Evolutionary conservation across 2,329 filamentous ascomycete species (phyloP).

Genomic region (Pseudonectria buxi): DNA sequence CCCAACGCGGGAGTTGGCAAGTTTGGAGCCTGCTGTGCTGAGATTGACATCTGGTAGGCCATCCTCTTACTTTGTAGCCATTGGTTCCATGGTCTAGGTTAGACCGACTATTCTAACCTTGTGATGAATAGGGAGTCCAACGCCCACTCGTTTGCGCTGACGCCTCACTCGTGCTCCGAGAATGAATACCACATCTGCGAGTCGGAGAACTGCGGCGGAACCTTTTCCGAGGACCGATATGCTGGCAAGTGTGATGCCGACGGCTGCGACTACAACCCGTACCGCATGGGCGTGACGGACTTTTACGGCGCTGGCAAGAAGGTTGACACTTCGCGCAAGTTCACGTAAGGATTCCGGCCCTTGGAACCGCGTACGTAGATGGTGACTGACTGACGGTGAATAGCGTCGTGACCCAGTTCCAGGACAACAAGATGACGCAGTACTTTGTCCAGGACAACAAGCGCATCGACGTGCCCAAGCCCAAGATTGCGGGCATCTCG

Average conservation of each 20-base stretch:
- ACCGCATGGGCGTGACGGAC: slow-evolving; percentile 21
- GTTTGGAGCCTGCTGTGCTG: slow-evolving; percentile 45
- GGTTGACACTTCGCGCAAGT: slow-evolving; percentile 31
- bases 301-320: slow-evolving; percentile 27
- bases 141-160: too few species aligned
- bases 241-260: slow-evolving; percentile 37
- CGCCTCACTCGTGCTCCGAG: slow-evolving; percentile 43
- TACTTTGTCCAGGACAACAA: slow-evolving; percentile 45
- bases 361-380: slow-evolving; percentile 24
- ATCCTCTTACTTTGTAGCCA: slow-evolving; percentile 39
- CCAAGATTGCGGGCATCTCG: slow-evolving; percentile 10
- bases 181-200: slow-evolving; percentile 37
- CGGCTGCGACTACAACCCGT: slow-evolving; percentile 40
- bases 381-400: slow-evolving; percentile 40
- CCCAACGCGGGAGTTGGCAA: slow-evolving; percentile 30
- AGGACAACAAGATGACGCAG: slow-evolving; percentile 23
- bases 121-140: too few species aligned
- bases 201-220: slow-evolving; percentile 31
- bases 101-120: too few species aligned
- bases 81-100: too few species aligned
- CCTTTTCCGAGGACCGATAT: not conserved
- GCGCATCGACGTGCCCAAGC: slow-evolving; percentile 35
- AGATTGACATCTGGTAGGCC: slow-evolving; percentile 51
- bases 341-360: slow-evolving; percentile 47
- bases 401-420: slow-evolving; percentile 42